Conservation (phyloP, 1,139 yeast species). For the Geotrichum armillariae region DNA sequence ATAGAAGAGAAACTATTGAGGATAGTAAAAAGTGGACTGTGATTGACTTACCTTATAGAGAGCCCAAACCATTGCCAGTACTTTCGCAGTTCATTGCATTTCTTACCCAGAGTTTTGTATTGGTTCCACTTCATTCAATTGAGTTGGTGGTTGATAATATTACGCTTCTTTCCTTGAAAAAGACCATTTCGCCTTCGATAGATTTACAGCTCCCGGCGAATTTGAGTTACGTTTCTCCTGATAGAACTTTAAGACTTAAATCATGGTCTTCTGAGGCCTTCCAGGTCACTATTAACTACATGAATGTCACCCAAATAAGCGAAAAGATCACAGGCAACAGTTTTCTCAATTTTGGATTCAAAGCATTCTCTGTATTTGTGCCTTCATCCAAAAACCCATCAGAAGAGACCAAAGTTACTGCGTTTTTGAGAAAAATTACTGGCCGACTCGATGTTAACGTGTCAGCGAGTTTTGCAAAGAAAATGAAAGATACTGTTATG, state of each 20-base stretch:
- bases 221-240: slow-evolving; percentile 33
- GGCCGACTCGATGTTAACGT: slow-evolving; percentile 37
- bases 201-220: slow-evolving; percentile 33
- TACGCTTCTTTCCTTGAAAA: slow-evolving; percentile 34
- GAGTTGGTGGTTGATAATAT: slow-evolving; percentile 36
- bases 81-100: slow-evolving; percentile 41
- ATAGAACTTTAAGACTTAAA: slow-evolving; percentile 31
- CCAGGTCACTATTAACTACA: slow-evolving; percentile 37
- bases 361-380: no score
- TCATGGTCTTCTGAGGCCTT: slow-evolving; percentile 34
- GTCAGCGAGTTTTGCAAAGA: slow-evolving; percentile 35
- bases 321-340: slow-evolving; percentile 31
- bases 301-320: slow-evolving; percentile 41
- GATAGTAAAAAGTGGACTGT: slow-evolving; percentile 40
- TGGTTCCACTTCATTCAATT: slow-evolving; percentile 38
- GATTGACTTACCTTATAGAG: slow-evolving; percentile 41
- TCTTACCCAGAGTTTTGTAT: slow-evolving; percentile 41
- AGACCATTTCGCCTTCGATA: slow-evolving; percentile 31
- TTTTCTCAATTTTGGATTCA: no score
- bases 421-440: slow-evolving; percentile 38
- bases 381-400: no score
- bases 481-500: slow-evolving; percentile 43
- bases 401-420: slow-evolving; percentile 36
- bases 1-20: slow-evolving; percentile 32
- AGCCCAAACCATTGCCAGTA: slow-evolving; percentile 36